A percentile compares a stretch with the other conserved stretches of the same genome.
These are phyloP conservation scores for Amylostereum areolatum DNA, from an alignment of 1,284 basidiomycete species.

Conservation along the genomic window DNA sequence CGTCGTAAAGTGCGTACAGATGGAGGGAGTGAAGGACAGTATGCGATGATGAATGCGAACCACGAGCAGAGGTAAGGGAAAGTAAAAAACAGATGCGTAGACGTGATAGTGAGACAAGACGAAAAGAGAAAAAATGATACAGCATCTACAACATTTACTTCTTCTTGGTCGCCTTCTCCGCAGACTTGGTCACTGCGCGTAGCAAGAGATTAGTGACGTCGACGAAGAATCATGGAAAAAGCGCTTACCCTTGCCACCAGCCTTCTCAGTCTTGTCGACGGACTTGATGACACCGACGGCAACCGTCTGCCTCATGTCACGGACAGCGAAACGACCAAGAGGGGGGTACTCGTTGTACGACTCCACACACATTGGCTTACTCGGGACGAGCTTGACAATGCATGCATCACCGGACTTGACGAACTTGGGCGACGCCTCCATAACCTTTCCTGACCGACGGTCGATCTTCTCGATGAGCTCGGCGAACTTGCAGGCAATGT, in stretches of 20 bases:
- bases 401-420: slow-evolving; percentile 95
- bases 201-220: slow-evolving; percentile 5
- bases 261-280: slow-evolving; percentile 89
- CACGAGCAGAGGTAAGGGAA: slow-evolving; percentile 27
- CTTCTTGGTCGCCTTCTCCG: slow-evolving; percentile 95
- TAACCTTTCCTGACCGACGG: slow-evolving; percentile 92
- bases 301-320: slow-evolving; percentile 98
- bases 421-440: slow-evolving; percentile 90
- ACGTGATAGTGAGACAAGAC: slow-evolving; percentile 17
- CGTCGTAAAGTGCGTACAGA: slow-evolving; percentile 49
- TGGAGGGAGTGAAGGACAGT: slow-evolving; percentile 32
- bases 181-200: slow-evolving; percentile 81
- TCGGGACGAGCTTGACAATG: slow-evolving; percentile 96
- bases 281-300: slow-evolving; percentile 97
- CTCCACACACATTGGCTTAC: slow-evolving; percentile 99
- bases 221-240: slow-evolving; percentile 4
- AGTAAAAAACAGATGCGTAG: slow-evolving; percentile 31
- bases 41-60: slow-evolving; percentile 41
- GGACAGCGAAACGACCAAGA: slow-evolving; percentile 97
- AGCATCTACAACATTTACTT: slow-evolving; percentile 78
- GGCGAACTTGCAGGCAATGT: slow-evolving; percentile 99
- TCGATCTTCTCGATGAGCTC: slow-evolving; percentile 99
- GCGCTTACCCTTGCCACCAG: slow-evolving; percentile 73
- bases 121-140: slow-evolving; percentile 42
- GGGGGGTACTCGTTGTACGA: slow-evolving; percentile 97